Base-by-base conservation (phyloP, 306 rosid species). In the Vicia sativa region DNA sequence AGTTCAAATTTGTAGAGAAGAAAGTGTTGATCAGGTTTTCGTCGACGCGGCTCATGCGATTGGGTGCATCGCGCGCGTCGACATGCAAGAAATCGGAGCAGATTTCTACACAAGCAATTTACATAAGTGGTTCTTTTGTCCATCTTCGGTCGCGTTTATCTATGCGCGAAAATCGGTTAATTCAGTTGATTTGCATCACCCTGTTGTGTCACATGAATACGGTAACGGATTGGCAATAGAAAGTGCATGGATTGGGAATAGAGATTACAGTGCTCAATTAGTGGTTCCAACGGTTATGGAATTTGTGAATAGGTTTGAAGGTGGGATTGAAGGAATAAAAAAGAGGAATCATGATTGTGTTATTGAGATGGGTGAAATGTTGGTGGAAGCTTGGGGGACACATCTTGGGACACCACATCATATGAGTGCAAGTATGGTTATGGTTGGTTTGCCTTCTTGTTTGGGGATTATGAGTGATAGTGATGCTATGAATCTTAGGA, bases 111-210 rank as follows among this genome's bases (percentile, higher is more conserved):
- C 99, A 13, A 93, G 97, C 50, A 90, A 88, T 81, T 66, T 93
- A 85, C 95, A 93, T 10, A 93, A 93, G 65, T 93, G 99, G 99
- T 82, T 90, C 77, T 93, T 93, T 77, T 93, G 96, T 71, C 99
- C 99, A 2, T 97, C 99, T 25, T 83, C 97, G 0, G 72, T 93
- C 46, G 99, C 99, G 2, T 81, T 93, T 62, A 48, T 93, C 77
- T 88, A 93, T 52, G 55, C 81, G 14, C 85, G 7, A 29, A 65
- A 68, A 35, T 49, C 50, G 10, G 9, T 13, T 52, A 19, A 5
- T 37, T 34, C 63, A 38, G 60, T 81, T 53, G 95, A 88, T 15
- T 73, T 90, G 80, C 99, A 93, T 48, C 99, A 93, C 50, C 97
- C 95, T 3, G 97, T 93, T 9, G 99, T 93, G 37, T 90, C 99